A percentile compares a stretch with the other conserved stretches of the same genome.
Conservation (phyloP, 2,329 filamentous ascomycete species). For the Fonsecaea pedrosoi region DNA sequence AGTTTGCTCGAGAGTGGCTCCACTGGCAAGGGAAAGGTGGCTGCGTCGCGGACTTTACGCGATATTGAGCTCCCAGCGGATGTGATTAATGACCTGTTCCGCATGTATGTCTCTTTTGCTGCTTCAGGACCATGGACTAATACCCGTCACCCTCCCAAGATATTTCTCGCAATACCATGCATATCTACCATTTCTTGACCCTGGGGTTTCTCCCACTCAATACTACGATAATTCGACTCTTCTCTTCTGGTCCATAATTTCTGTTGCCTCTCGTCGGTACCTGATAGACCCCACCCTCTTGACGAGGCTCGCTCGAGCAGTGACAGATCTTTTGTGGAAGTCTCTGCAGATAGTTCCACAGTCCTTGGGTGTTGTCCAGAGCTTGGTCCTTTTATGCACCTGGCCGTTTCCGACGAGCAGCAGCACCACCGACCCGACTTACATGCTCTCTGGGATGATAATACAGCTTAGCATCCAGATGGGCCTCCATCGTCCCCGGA, state of each 20-base stretch:
- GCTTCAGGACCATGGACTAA: not conserved
- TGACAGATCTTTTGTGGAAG: conserved; percentile 67
- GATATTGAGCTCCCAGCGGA: conserved; percentile 12
- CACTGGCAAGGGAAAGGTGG: not conserved
- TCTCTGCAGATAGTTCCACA: conserved; percentile 66
- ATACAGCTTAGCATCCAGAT: conserved; percentile 70
- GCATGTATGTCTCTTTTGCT: conserved; percentile 11
- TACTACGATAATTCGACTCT: conserved; percentile 64
- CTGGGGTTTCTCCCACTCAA: conserved; percentile 58
- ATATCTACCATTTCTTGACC: conserved; percentile 68
- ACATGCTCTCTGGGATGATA: conserved; percentile 69
- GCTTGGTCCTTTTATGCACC: conserved; percentile 66
- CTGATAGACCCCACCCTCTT: conserved; percentile 60
- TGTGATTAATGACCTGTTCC: conserved; percentile 17
- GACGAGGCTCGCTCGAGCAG: conserved; percentile 56
- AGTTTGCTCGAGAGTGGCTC: not conserved
- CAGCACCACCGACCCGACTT: conserved; percentile 68
- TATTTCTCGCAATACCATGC: conserved; percentile 69
- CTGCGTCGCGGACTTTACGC: conserved; percentile 3
- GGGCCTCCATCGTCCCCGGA: conserved; percentile 67
- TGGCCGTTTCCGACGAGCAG: conserved; percentile 70
- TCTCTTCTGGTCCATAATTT: conserved; percentile 70
- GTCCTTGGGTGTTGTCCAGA: conserved; percentile 68
- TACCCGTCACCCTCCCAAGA: conserved; percentile 6
- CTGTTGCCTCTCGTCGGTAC: conserved; percentile 66